phyloP scores from a whole-genome alignment of 495 filamentous ascomycete species.

The Neurospora tetraspora region DNA sequence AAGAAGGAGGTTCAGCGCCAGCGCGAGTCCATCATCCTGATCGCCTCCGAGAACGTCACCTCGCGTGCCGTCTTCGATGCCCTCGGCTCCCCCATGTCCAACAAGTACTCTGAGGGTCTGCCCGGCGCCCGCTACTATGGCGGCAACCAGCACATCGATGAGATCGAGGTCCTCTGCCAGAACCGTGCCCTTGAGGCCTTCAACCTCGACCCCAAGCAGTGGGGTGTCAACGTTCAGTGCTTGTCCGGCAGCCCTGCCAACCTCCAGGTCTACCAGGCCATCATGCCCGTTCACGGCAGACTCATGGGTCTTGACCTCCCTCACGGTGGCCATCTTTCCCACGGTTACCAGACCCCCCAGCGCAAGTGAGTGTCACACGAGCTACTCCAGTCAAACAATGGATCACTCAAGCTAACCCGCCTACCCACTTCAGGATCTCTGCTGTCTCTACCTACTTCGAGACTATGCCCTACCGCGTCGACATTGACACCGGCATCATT shows the following conservation, averaged over 20 bases:
- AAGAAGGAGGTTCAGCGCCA: slow-evolving; percentile 93
- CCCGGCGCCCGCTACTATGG: slow-evolving; percentile 98
- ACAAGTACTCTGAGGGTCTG: slow-evolving; percentile 99
- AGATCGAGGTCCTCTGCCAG: slow-evolving; percentile 94
- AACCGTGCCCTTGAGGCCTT: slow-evolving; percentile 89
- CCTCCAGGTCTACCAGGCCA: slow-evolving; percentile 96
- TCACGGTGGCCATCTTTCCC: slow-evolving; percentile 94
- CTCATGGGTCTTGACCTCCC: slow-evolving; percentile 97
- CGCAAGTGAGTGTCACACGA: slow-evolving; percentile 56
- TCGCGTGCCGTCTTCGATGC: slow-evolving; percentile 85
- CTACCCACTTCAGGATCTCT: slow-evolving; percentile 56
- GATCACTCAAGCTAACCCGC: slow-evolving; percentile 1
- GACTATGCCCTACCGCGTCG: slow-evolving; percentile 86
- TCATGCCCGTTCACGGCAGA: slow-evolving; percentile 93
- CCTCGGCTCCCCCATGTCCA: slow-evolving; percentile 82
- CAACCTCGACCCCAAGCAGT: slow-evolving; percentile 73
- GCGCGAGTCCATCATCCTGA: slow-evolving; percentile 95
- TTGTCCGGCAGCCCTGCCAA: slow-evolving; percentile 90
- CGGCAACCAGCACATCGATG: slow-evolving; percentile 97
- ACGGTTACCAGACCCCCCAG: slow-evolving; percentile 92
- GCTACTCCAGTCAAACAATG: background rate
- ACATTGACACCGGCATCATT: slow-evolving; percentile 89
- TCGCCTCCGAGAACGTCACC: slow-evolving; percentile 88
- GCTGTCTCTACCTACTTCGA: slow-evolving; percentile 92
- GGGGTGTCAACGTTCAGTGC: slow-evolving; percentile 98